Base-by-base conservation (phyloP, 139 green algal genomes). In the Chlorella sp. region DNA sequence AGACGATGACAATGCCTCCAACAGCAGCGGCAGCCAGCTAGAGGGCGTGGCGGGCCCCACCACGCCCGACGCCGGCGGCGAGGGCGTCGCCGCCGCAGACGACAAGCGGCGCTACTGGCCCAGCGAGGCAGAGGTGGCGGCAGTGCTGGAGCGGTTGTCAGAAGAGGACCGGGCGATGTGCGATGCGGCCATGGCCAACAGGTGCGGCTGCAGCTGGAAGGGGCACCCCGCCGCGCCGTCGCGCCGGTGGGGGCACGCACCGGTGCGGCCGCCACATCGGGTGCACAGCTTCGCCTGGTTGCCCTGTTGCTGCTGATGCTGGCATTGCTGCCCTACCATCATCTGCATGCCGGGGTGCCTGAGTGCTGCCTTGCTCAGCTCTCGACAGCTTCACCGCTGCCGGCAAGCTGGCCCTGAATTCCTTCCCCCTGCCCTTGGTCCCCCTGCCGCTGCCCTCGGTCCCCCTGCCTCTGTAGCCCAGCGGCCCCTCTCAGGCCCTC, bases 131-230 rank as follows among this genome's bases (percentile, higher is more conserved):
- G 81, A 79, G 54, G 68, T 85, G 81, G 34, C 30, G 72, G 38
- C 51, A 34, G 54, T 85, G 69, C 68, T 70, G 51, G 43, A 7
- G 19, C 40, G 48, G 72, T 56, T 86, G 26, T 58, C n/a, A 17
- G 70, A 44, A 24, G 68, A 74, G 56, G 82, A 86, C 22, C 30
- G 40, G 19, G 2, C 28, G 30, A 13, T 48, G 30, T 86, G 82
- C 40, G 82, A 86, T 20, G 72, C 30, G 1, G 70, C 72, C 58
- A 86, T 86, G 82, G 77, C 58, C 38, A 83, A 73, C 77, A 38
- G 77, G 77, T 73, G 72, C 22, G 70, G 46, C 8, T 11, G 11
- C 46, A 11, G 51, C 51, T 11, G 51, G 11, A 26, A 16, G 11
- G 51, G 51, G 51, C 51, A 16, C 11, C 51, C 11, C 51, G 51